These are phyloP conservation scores for Cairneyella variabilis DNA, from an alignment of 495 filamentous ascomycete species.

Conservation along the genomic window DNA sequence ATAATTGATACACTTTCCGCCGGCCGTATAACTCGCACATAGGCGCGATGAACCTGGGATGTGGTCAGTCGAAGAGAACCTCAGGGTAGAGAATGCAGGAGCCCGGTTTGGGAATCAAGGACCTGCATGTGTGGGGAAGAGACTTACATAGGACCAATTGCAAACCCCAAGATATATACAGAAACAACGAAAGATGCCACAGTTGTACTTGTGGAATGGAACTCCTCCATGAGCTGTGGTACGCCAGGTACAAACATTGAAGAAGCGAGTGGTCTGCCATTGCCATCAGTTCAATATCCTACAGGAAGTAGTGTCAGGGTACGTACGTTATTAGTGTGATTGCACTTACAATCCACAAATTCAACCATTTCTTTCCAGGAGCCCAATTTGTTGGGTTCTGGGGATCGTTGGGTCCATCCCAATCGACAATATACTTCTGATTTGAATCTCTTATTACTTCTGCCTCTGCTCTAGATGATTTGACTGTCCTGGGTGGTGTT, in stretches of 20 bases:
- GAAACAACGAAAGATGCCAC: slow-evolving; percentile 61
- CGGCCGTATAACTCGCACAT: slow-evolving; percentile 63
- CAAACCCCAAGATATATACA: slow-evolving; percentile 73
- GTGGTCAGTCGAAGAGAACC: too few species aligned
- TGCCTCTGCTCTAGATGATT: too few species aligned
- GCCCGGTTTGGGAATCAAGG: too few species aligned
- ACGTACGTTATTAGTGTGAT: slow-evolving; percentile 9
- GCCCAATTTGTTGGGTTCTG: slow-evolving; percentile 3
- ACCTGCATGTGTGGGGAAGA: too few species aligned
- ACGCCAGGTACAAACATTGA: background rate
- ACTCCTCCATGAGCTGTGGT: background rate
- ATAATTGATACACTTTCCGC: slow-evolving; percentile 46
- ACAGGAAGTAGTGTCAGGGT: background rate
- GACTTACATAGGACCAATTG: slow-evolving; percentile 56
- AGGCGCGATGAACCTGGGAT: slow-evolving; percentile 56
- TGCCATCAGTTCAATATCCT: background rate
- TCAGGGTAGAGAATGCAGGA: too few species aligned
- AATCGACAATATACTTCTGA: slow-evolving; percentile 2
- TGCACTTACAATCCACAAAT: background rate
- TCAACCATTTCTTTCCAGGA: background rate
- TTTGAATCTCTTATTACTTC: too few species aligned
- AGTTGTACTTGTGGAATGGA: slow-evolving; percentile 48
- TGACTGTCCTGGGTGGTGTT: too few species aligned
- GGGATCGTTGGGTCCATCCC: background rate
- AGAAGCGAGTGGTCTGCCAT: background rate